Conservation (phyloP, 2,329 filamentous ascomycete genomes). For the Anisogramma anomala region DNA sequence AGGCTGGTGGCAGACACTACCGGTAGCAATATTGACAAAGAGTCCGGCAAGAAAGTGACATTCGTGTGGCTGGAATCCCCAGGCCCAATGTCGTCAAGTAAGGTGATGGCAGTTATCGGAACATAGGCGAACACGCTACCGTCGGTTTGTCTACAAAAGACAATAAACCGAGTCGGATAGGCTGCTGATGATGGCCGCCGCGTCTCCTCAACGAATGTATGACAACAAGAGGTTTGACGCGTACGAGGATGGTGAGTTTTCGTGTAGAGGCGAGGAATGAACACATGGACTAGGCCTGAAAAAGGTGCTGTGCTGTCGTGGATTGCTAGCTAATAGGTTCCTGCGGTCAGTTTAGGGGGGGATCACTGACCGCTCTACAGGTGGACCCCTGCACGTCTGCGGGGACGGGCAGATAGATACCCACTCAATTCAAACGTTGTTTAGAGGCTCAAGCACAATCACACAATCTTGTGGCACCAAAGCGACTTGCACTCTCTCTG, state of each 20-base stretch:
- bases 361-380: slow-evolving; percentile 8
- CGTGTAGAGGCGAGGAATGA: background rate
- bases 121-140: slow-evolving; percentile 4
- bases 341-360: background rate
- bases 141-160: slow-evolving; percentile 5
- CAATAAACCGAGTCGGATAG: background rate
- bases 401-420: no score
- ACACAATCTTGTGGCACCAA: no score
- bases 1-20: slow-evolving; percentile 13
- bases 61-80: slow-evolving; percentile 9
- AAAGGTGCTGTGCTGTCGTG: slow-evolving; percentile 1
- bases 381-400: no score
- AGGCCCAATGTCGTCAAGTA: slow-evolving; percentile 3
- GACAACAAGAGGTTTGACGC: background rate
- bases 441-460: no score
- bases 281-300: slow-evolving; percentile 1
- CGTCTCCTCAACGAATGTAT: background rate
- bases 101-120: slow-evolving; percentile 10
- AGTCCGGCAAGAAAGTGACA: slow-evolving; percentile 14
- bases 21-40: slow-evolving; percentile 14
- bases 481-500: no score
- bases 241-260: background rate
- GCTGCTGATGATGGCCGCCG: background rate
- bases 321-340: background rate
- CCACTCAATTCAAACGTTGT: no score